Evolutionary conservation across 768 basidiomycete genomes (phyloP), one percentile per base, ranked within the genome.

Genomic region (Tylopilus cervinicoccineus): DNA sequence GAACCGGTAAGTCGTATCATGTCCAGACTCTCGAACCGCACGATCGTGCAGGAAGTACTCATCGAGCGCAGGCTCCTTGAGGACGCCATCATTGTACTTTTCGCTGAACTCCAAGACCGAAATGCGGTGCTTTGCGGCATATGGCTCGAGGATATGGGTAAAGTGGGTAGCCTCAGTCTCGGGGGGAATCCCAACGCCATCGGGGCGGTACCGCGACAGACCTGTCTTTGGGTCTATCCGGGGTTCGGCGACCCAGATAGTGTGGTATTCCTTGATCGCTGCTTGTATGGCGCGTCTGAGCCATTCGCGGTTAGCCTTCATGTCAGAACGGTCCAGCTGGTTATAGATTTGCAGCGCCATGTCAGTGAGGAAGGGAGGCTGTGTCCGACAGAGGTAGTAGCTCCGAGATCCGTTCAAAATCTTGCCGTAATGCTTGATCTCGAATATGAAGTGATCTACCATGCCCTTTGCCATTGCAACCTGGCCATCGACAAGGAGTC

Each of bases 91-190:
- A 67, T 93, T 96, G 74, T 98, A 99, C 62, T 86, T 86, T 70
- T 97, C 92, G 67, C 88, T 94, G 71, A 96, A 99, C 71, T 99
- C 96, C 61, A 91, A 80, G 50, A 98, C 84, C 10, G 90, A 93
- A 34, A 99, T 76, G 5, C 95, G 92, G 54, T 93, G 85, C 70
- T 95, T 94, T 45, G 76, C 76, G 28, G 96, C 96, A 62, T 81
- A 98, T 2, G 96, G 96, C 69, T 96, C 92, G 39, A 99, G 81
- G 60, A 98, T 87, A 64, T 96, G 93, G 3, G 93, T 97, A 69
- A 99, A 99, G 72, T 99, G 96, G 7, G 88, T 88, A 3, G 96
- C 96, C 67, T 99, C 96, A 0, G 96, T 99, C 73, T 99, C 96
- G 0, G 96, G 96, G 12, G 95, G 96, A 50, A 99, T 96, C 24